Percentiles rank a stretch among this genome's conserved stretches.
Conservation (phyloP, 2,329 filamentous ascomycete genomes). For the Aureobasidium subglaciale region DNA sequence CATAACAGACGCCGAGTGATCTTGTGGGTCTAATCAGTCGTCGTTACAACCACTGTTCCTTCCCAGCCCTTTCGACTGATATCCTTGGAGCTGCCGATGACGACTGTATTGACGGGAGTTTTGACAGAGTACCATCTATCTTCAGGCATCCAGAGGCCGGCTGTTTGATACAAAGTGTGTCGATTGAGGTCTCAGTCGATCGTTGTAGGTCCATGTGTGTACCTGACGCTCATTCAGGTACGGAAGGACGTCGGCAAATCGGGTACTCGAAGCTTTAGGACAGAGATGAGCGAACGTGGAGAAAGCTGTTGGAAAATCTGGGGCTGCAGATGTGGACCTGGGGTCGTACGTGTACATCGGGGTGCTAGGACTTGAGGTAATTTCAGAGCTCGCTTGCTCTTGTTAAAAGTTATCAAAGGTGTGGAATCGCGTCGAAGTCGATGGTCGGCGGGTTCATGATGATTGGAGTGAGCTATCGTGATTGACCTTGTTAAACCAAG, state of each 20-base stretch:
- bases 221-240: conserved; percentile 14
- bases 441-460: not conserved
- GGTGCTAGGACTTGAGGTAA: not conserved
- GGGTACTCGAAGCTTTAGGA: not conserved
- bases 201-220: not conserved
- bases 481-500: not conserved
- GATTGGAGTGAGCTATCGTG: not conserved
- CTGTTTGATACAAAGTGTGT: not conserved
- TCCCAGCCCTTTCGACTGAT: not conserved
- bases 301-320: conserved; percentile 13
- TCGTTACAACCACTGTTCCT: not conserved
- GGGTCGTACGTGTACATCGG: not conserved
- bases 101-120: conserved; percentile 1
- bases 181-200: not conserved
- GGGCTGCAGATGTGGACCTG: conserved; percentile 3
- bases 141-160: conserved; percentile 10
- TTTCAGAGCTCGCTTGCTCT: not conserved
- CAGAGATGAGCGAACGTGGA: conserved; percentile 6
- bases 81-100: not conserved
- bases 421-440: not conserved
- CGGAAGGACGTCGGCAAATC: conserved; percentile 4
- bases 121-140: not conserved
- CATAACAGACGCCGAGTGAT: not conserved
- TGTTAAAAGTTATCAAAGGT: not conserved
- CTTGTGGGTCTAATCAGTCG: not conserved